phyloP scores from a whole-genome alignment of 768 basidiomycete genomes.

The Trametes gibbosa region DNA sequence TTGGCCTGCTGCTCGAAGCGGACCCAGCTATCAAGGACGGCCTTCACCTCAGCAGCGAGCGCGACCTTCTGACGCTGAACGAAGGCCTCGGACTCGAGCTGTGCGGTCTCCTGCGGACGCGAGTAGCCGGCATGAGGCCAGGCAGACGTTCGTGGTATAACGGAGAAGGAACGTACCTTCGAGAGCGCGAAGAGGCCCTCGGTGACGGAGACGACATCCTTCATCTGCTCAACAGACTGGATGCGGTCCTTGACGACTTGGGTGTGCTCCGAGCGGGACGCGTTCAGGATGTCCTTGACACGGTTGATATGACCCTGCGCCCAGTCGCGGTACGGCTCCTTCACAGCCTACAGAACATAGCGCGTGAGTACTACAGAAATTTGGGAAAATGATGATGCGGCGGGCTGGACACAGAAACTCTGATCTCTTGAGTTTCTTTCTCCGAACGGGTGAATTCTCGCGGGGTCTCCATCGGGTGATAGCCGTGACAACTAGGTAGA shows the following conservation, averaged over 20 bases:
- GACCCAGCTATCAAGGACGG: slow-evolving; percentile 97
- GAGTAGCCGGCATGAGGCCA: background rate
- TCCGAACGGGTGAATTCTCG: too few species aligned
- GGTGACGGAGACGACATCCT: slow-evolving; percentile 92
- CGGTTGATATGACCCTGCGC: slow-evolving; percentile 84
- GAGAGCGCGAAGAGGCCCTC: slow-evolving; percentile 88
- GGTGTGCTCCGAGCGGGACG: slow-evolving; percentile 86
- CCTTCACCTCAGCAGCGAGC: slow-evolving; percentile 85
- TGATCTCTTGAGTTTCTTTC: too few species aligned
- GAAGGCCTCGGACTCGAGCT: slow-evolving; percentile 86
- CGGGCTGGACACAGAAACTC: too few species aligned
- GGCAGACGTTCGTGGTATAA: background rate
- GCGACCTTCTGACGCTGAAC: slow-evolving; percentile 86
- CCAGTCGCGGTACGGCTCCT: slow-evolving; percentile 91
- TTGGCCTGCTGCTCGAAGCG: slow-evolving; percentile 96
- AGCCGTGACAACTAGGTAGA: too few species aligned
- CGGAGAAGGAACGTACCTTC: slow-evolving; percentile 52
- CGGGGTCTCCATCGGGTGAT: too few species aligned
- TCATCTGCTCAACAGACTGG: slow-evolving; percentile 87
- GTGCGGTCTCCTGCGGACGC: slow-evolving; percentile 75
- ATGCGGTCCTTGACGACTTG: slow-evolving; percentile 93
- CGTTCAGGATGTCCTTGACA: slow-evolving; percentile 77
- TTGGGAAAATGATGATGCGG: too few species aligned
- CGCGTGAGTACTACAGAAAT: background rate
- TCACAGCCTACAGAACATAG: slow-evolving; percentile 51